Conservation (phyloP, 306 rosid species). For the Boehmeria nivea region DNA sequence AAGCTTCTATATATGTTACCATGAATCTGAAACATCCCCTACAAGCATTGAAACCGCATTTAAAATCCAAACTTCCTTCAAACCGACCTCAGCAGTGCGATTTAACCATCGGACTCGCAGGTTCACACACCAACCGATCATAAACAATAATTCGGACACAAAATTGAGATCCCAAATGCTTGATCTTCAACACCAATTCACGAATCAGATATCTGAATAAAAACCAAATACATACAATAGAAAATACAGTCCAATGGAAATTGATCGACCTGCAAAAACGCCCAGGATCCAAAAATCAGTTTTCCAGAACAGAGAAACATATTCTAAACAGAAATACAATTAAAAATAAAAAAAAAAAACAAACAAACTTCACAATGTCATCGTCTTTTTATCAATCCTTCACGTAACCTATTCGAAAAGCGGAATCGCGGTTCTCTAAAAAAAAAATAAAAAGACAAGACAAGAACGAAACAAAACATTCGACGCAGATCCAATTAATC, state of each 20-base stretch:
- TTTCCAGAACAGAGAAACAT: no score
- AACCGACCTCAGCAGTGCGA: conserved; percentile 15
- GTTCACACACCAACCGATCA: conserved; percentile 16
- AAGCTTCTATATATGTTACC: conserved; percentile 31
- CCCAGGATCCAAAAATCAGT: conserved; percentile 37
- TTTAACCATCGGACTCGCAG: conserved; percentile 24
- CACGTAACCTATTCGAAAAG: conserved; percentile 12
- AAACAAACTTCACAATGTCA: conserved; percentile 24
- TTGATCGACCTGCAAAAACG: conserved; percentile 44
- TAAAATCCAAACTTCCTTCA: conserved; percentile 30
- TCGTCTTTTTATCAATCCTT: conserved; percentile 9
- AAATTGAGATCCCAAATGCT: conserved; percentile 15
- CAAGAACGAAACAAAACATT: conserved; percentile 10
- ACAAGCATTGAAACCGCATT: conserved; percentile 45
- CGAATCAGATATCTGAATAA: conserved; percentile 28
- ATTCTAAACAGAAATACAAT: no score
- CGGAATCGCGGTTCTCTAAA: conserved; percentile 32
- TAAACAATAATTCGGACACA: no score
- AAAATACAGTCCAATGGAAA: neutral
- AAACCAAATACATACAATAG: neutral
- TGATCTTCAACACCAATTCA: conserved; percentile 10
- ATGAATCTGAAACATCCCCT: conserved; percentile 28
- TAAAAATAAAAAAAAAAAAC: conserved; percentile 1
- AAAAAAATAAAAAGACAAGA: conserved; percentile 9
- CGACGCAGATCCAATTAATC: conserved; percentile 41